These are phyloP conservation scores for Paraconiothyrium brasiliense DNA, from an alignment of 2,329 filamentous ascomycete species.

Conservation along the genomic window DNA sequence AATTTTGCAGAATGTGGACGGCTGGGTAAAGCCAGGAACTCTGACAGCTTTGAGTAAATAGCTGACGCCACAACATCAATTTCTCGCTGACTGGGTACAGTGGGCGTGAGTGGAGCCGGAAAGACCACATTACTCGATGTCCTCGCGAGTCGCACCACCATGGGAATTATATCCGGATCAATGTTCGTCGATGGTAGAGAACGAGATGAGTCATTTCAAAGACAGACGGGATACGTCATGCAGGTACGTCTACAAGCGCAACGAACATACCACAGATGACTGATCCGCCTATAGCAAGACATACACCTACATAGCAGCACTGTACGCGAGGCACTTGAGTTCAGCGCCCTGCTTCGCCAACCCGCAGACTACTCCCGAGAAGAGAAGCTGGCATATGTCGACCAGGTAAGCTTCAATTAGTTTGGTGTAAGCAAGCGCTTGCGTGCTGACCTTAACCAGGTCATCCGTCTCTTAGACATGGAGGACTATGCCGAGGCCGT, in stretches of 20 bases:
- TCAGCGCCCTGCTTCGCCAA: conserved; percentile 86
- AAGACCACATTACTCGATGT: conserved; percentile 92
- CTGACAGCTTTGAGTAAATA: conserved; percentile 73
- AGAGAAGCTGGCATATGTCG: conserved; percentile 88
- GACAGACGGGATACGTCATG: conserved; percentile 73
- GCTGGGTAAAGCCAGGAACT: conserved; percentile 93
- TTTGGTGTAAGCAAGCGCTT: not conserved
- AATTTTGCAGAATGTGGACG: conserved; percentile 85
- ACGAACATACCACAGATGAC: not conserved
- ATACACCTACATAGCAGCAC: conserved; percentile 84
- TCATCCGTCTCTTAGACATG: conserved; percentile 92
- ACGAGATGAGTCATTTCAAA: conserved; percentile 84
- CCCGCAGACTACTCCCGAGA: conserved; percentile 73
- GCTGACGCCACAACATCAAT: conserved; percentile 34
- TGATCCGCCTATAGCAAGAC: conserved; percentile 83
- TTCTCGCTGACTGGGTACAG: conserved; percentile 61
- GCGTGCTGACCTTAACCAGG: conserved; percentile 39
- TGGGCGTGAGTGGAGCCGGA: conserved; percentile 88
- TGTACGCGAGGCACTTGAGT: conserved; percentile 86
- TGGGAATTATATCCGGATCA: conserved; percentile 89
- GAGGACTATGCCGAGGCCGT: conserved; percentile 88
- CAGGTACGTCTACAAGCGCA: not conserved
- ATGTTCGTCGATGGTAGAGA: conserved; percentile 81
- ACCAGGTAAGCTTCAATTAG: conserved; percentile 60
- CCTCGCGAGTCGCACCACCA: conserved; percentile 83